Evolutionary conservation across 805 yeast species (phyloP), one percentile per base, ranked within the genome.

Genomic region (Ogataea saltuana): DNA sequence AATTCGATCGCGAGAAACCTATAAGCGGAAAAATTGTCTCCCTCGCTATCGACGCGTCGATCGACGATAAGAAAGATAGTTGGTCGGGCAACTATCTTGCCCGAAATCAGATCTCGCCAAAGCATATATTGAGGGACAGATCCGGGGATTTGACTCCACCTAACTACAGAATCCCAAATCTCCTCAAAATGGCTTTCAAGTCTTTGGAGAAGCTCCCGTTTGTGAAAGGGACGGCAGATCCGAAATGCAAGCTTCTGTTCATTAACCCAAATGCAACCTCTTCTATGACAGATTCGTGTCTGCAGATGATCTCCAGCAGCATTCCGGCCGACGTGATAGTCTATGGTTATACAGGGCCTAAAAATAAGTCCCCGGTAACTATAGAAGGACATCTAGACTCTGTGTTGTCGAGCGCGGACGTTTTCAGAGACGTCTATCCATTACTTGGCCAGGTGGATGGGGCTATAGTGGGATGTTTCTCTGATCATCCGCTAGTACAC

Each of bases 351-450:
- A 64, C 68, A 0, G 55, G 61, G 2, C 53, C 55, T 8, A 33
- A 19, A 1, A 46, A 44, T 3, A 60, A 63, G 2, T 42, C 66
- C 3, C 67, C 68, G 6, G 39, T 50, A 4, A 53, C 67, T 0
- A 52, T 64, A 28, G 69, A 64, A 45, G 59, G 68, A 21, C 69
- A 64, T 39, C 41, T 64, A 8, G 69, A 64, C 38, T 60, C 64
- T 38, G 67, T 64, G 3, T 33, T 63, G 3, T 64, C 69, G 1
- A 45, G 66, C 6, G 63, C 68, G 3, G 64, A 53, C 13, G 49
- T 59, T 5, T 55, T 64, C 32, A 51, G 62, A 37, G 68, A 62
- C 42, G 55, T 54, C 6, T 61, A 64, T 35, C 56, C 49, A 10
- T 49, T 60, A 30, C 48, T 57, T 4, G 31, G 36, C 18, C 59